Conservation (phyloP, 2,329 filamentous ascomycete genomes). For the Curvularia hawaiiensis region DNA sequence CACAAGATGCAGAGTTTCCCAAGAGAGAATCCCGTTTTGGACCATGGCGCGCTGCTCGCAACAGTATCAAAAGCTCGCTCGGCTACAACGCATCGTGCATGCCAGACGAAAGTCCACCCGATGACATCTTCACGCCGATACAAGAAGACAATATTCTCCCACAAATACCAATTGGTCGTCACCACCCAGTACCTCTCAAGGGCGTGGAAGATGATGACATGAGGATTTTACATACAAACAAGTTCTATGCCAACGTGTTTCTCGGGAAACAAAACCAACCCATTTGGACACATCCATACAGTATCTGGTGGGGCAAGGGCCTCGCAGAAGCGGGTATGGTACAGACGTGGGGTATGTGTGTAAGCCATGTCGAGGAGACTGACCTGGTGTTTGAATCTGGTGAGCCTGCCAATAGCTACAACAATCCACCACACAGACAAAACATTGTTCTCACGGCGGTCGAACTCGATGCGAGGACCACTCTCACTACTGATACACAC, state of each 20-base stretch:
- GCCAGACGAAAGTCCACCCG: constrained; percentile 20
- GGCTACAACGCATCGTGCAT: constrained; percentile 5
- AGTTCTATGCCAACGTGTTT: constrained; percentile 74
- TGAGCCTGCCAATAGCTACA: constrained; percentile 57
- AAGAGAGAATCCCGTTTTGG: constrained; percentile 11
- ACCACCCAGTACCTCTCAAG: constrained; percentile 49
- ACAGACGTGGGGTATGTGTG: constrained; percentile 16
- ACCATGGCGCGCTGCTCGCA: constrained; percentile 18
- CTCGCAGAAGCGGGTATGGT: constrained; percentile 66
- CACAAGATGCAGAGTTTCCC: neutral
- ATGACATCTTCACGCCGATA: constrained; percentile 51
- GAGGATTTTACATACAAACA: constrained; percentile 71
- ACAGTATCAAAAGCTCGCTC: constrained; percentile 17
- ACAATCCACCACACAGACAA: constrained; percentile 78
- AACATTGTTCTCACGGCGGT: constrained; percentile 78
- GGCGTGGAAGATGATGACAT: constrained; percentile 48
- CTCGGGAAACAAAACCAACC: constrained; percentile 72
- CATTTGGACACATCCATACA: constrained; percentile 71
- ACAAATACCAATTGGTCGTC: constrained; percentile 45
- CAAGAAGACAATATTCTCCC: constrained; percentile 48
- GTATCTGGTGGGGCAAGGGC: constrained; percentile 51
- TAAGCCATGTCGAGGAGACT: constrained; percentile 66
- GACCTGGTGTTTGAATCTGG: constrained; percentile 69
- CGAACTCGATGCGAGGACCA: constrained; percentile 69
- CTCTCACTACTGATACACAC: constrained; percentile 59